Evolutionary conservation across 129 eudicot genomes (phyloP), one percentile per base, ranked within the genome.

Genomic region (Saposhnikovia divaricata): DNA sequence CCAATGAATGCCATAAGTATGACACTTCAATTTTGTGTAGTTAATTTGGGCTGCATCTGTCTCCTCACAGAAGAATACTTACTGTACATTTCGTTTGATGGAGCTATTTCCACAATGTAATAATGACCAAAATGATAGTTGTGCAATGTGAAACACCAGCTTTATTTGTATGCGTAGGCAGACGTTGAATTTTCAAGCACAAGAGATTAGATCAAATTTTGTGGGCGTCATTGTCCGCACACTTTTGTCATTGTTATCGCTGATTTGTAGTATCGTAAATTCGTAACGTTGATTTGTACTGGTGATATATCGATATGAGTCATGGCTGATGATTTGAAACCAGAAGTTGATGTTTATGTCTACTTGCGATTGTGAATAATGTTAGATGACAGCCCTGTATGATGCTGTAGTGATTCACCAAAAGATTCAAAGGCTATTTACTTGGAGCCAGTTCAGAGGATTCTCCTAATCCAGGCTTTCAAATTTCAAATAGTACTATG

Each of bases 201-300:
- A 9, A 25, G 69, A 61, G 69, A 61, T 61, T 61, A 61, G 69
- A 68, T 68, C 73, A 68, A 68, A 68, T 68, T 68, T 68, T 31
- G 73, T 68, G 73, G 73, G 73, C 73, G 73, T 68, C 73, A 68
- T 28, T 68, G 42, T 68, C 73, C 73, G 40, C 42, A 68, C 73
- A 31, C 43, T 68, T 68, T 2, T 68, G 0, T 23, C 66, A 31
- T 25, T 57, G 10, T 23, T 57, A 8, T 23, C 66, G 66, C 31
- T 57, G 10, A 57, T 57, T 21, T 57, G 12, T 23, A 44, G 47
- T 44, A 40, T 40, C 43, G 37, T 34, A 34, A 34, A 34, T 34
- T 34, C 37, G 37, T 34, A 34, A 34, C 37, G 37, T 34, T 1
- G 43, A 40, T 40, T 40, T 40, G 43, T 40, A 40, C 43, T 4